Base-by-base conservation (phyloP, 2,329 filamentous ascomycete genomes). In the Aspergillus felis region DNA sequence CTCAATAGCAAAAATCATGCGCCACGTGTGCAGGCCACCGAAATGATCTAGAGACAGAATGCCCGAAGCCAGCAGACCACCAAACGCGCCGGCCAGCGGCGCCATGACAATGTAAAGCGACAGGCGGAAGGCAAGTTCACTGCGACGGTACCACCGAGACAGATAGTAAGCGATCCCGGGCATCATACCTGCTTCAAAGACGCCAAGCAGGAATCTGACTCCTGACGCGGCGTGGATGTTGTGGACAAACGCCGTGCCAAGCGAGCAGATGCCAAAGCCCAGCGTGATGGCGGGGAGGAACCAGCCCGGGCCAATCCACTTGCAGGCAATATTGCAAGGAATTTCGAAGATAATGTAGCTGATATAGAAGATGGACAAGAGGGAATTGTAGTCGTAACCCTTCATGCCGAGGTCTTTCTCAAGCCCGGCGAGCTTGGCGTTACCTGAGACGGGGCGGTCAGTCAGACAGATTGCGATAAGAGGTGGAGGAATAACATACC, bases 111-210 rank as follows among this genome's bases (percentile, higher is more conserved):
- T 84, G 72, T 89, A 90, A 1, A 90, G 74, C 0, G 85, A 83
- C 0, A 90, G 75, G 0, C 87, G 81, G 69, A 89, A 89, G 0
- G 84, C 81, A 5, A 91, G 75, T 71, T 91, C 88, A 51, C 81
- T 82, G 32, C 85, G 79, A n/a, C 86, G 79, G 63, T 90, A 91
- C 87, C 87, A 91, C 53, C 87, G 78, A 0, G 83, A 87, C 22
- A 90, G 74, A 64, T 90, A 91, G 71, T 90, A 91, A 0, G 87
- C 87, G 44, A 90, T 89, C 0, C 88, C 88, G 0, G 88, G 88
- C 54, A 91, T 72, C 82, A 91, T 85, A 7, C 88, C 88, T 0
- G 88, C 86, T 71, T 92, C 89, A 57, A 90, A 90, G 10, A 88
- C 72, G 9, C 85, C 85, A 0, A 90, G 79, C 0, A 90, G 61